Evolutionary conservation across 106 monocot species (phyloP).

Genomic region (Xerophyta viscosa): DNA sequence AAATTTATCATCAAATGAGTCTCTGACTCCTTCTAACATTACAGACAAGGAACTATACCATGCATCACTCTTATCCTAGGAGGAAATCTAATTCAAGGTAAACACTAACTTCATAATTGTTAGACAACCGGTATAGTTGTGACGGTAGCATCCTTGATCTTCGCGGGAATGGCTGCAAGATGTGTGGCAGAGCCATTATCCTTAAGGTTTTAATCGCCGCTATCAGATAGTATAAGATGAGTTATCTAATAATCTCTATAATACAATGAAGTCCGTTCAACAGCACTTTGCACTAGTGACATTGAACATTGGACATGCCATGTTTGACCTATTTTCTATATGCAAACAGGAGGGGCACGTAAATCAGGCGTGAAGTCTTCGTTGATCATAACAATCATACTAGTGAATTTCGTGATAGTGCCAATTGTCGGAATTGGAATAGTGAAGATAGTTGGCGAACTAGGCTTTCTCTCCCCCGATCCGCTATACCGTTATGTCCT

Average conservation of each 20-base stretch:
- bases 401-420: slow-evolving; percentile 37
- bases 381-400: slow-evolving; percentile 30
- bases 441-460: slow-evolving; percentile 29
- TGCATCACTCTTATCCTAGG: slow-evolving; percentile 19
- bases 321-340: background rate
- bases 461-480: slow-evolving; percentile 54
- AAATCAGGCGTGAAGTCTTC: slow-evolving; percentile 26
- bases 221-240: too few relatives aligned
- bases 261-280: too few relatives aligned
- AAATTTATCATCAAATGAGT: too few relatives aligned
- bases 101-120: background rate
- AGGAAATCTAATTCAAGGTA: slow-evolving; percentile 11
- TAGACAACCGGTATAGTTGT: too few relatives aligned
- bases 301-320: background rate
- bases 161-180: too few relatives aligned
- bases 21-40: too few relatives aligned
- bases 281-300: too few relatives aligned
- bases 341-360: slow-evolving; percentile 17
- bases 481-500: slow-evolving; percentile 64
- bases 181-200: too few relatives aligned
- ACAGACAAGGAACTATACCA: slow-evolving; percentile 15
- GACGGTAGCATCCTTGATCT: too few relatives aligned
- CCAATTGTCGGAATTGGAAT: slow-evolving; percentile 52
- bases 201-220: too few relatives aligned
- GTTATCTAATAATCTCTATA: too few relatives aligned